phyloP scores from a whole-genome alignment of 306 rosid genomes.

The Arachis hypogaea region DNA sequence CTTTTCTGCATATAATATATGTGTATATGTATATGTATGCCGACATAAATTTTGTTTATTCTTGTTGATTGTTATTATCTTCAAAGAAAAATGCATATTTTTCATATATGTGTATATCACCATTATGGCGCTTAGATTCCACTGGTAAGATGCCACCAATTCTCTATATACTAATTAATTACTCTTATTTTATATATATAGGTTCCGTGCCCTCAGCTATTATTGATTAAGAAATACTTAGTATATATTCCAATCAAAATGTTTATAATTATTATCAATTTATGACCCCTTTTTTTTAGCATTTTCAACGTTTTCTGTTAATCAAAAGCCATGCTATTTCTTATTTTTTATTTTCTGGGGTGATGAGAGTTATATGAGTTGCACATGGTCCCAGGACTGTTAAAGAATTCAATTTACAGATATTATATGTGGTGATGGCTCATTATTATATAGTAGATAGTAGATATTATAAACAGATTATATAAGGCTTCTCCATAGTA shows the following conservation, averaged over 20 bases:
- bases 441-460: neutral
- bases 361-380: neutral
- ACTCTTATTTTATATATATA: neutral
- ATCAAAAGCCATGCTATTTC: neutral
- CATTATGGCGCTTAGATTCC: neutral
- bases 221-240: neutral
- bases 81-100: neutral
- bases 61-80: neutral
- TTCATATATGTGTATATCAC: neutral
- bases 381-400: slow-evolving; percentile 16
- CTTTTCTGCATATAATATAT: neutral
- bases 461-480: neutral
- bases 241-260: neutral
- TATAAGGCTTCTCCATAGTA: neutral
- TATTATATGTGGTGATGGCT: neutral
- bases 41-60: too few species aligned
- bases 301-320: neutral
- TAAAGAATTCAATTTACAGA: neutral
- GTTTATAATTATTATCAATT: too few species aligned
- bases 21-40: too few species aligned
- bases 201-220: neutral
- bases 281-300: neutral
- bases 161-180: neutral
- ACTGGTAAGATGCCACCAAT: neutral
- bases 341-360: neutral